Evolutionary conservation across 768 basidiomycete genomes (phyloP), one percentile per base, ranked within the genome.

Genomic region (Lepiota venenata): DNA sequence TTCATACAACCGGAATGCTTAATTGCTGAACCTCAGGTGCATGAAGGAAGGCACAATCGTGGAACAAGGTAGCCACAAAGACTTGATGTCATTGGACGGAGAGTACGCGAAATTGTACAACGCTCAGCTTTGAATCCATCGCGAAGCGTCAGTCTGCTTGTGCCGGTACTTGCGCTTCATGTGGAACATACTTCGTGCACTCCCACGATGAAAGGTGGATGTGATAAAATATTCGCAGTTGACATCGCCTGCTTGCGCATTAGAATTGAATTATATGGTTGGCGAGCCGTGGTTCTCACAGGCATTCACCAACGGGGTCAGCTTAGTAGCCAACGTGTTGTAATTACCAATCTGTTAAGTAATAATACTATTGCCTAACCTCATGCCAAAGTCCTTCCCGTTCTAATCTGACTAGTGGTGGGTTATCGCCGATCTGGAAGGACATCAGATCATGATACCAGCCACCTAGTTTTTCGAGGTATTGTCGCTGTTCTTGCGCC

Each of bases 11-110:
- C 57, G 27, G 56, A 20, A 32, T 14, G 25, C 36, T 15, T 44
- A 39, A 12, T 32, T 3, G 41, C 8, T 32, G 10, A 32, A 16
- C 16, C 11, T 42, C 16, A 75, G 74, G n/a, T 73, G 64, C 54
- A 71, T 77, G 72, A 64, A 71, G 37, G 61, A 70, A 4, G 74
- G 74, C 6, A 58, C 29, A 16, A 45, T 76, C 8, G 64, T 67
- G 5, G 67, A 74, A 57, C 52, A 51, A 32, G 74, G 74, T 9
- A 69, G 61, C 1, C 75, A 76, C 54, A 60, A 60, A 0, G 61
- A 71, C 22, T 61, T 75, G 16, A 61, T 75, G 32, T 36, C 55
- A 9, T 45, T 52, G 2, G 53, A 51, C 9, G 71, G 71, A 6
- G 63, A 61, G 53, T 75, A 75, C 56, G 62, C 66, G 20, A 57